Percentiles rank a stretch among this genome's conserved stretches.
phyloP scores from a whole-genome alignment of 768 basidiomycete genomes.

The Mycena metata region DNA sequence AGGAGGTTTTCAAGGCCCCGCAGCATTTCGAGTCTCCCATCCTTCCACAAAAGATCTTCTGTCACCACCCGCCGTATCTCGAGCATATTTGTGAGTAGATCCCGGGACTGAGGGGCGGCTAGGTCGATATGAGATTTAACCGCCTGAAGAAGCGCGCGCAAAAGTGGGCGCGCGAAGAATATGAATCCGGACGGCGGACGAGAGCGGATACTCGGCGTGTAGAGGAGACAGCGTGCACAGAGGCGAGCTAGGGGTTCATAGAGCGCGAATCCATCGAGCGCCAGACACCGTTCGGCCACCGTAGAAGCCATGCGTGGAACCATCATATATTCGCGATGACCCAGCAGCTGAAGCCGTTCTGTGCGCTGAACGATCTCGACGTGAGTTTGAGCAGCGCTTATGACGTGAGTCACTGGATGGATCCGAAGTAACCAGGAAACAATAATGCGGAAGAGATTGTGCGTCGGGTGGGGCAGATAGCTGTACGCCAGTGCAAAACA shows the following conservation, averaged over 20 bases:
- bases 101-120: neutral
- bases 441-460: neutral
- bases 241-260: conserved; percentile 3
- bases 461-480: neutral
- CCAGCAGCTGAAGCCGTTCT: conserved; percentile 24
- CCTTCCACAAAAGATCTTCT: conserved; percentile 28
- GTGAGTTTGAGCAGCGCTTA: conserved; percentile 1
- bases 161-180: conserved; percentile 14
- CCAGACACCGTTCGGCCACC: conserved; percentile 3
- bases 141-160: neutral
- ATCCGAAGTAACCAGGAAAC: conserved; percentile 11
- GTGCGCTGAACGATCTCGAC: conserved; percentile 21
- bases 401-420: neutral
- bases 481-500: no score
- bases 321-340: conserved; percentile 18
- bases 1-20: neutral
- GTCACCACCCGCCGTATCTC: conserved; percentile 8
- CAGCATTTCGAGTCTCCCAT: conserved; percentile 11
- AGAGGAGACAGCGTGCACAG: conserved; percentile 13
- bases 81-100: neutral
- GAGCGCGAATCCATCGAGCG: neutral
- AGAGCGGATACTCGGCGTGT: conserved; percentile 26
- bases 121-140: conserved; percentile 7
- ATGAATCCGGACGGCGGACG: conserved; percentile 17
- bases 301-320: conserved; percentile 14